Conservation (phyloP, 805 yeast genomes). For the Starmerella floricola region DNA sequence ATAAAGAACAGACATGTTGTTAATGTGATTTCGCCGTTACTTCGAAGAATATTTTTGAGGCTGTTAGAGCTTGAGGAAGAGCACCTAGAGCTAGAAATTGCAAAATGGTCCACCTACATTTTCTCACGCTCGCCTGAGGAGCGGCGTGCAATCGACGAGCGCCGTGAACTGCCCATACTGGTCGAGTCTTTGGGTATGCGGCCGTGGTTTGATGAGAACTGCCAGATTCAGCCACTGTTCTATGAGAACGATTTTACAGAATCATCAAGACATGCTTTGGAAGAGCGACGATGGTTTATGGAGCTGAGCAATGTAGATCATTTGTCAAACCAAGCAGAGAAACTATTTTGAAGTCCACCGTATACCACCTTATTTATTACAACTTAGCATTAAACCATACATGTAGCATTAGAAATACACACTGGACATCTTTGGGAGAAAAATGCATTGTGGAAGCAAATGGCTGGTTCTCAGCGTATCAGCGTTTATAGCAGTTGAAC, state of each 20-base stretch:
- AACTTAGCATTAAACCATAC: background rate
- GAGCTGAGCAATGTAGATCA: background rate
- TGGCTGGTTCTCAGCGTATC: background rate
- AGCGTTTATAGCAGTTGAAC: too few species aligned
- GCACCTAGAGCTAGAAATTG: slow-evolving; percentile 1
- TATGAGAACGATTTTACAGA: background rate
- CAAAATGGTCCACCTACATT: slow-evolving; percentile 6
- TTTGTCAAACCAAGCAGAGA: background rate
- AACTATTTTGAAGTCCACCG: background rate
- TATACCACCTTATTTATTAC: background rate
- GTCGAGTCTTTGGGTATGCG: background rate
- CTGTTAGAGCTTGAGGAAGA: slow-evolving; percentile 7
- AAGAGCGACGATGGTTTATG: background rate
- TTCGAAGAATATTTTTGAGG: slow-evolving; percentile 4
- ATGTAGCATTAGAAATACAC: background rate
- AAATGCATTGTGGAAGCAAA: background rate
- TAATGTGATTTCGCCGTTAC: slow-evolving; percentile 10
- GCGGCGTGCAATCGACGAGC: slow-evolving; percentile 1
- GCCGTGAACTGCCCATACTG: background rate
- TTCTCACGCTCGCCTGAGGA: slow-evolving; percentile 7
- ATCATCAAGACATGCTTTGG: background rate
- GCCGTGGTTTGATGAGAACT: slow-evolving; percentile 6
- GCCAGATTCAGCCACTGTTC: background rate
- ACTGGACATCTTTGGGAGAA: too few species aligned
- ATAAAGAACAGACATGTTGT: slow-evolving; percentile 7